phyloP scores from a whole-genome alignment of 257 asterid species.

The Solanum ossicruentum region DNA sequence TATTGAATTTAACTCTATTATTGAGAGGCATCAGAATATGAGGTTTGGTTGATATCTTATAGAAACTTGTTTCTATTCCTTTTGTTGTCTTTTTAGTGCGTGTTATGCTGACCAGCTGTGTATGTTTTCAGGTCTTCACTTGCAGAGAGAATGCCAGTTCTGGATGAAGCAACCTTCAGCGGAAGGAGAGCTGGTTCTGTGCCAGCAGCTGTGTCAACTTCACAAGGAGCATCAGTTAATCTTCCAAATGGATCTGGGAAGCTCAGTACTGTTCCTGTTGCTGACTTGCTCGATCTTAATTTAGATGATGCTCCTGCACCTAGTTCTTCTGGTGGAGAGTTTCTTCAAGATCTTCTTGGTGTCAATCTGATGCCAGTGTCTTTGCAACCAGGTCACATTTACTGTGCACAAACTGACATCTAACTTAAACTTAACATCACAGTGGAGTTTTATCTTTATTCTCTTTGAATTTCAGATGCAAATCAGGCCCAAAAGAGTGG shows the following conservation, averaged over 20 bases:
- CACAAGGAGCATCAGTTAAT: constrained; percentile 55
- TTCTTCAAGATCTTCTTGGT: constrained; percentile 90
- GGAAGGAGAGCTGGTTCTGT: constrained; percentile 83
- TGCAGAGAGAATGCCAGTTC: constrained; percentile 96
- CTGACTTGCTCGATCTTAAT: constrained; percentile 78
- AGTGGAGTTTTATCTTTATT: neutral
- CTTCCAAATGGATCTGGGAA: constrained; percentile 78
- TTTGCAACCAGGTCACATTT: constrained; percentile 44
- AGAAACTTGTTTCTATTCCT: neutral
- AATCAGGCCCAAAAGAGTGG: constrained; percentile 51
- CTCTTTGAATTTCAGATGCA: constrained; percentile 33
- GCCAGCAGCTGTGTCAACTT: constrained; percentile 65
- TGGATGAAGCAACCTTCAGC: constrained; percentile 79
- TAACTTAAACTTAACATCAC: neutral
- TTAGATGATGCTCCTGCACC: constrained; percentile 58
- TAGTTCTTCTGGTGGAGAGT: constrained; percentile 74
- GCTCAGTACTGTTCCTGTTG: constrained; percentile 52
- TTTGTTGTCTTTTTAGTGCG: neutral
- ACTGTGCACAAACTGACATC: neutral
- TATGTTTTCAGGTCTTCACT: constrained; percentile 53
- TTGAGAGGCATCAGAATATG: constrained; percentile 66
- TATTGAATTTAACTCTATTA: constrained; percentile 74
- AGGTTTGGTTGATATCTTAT: constrained; percentile 33
- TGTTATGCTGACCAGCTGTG: neutral
- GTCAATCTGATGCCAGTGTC: constrained; percentile 46